phyloP scores from a whole-genome alignment of 1,284 basidiomycete genomes.

The Lentinus polychrous region DNA sequence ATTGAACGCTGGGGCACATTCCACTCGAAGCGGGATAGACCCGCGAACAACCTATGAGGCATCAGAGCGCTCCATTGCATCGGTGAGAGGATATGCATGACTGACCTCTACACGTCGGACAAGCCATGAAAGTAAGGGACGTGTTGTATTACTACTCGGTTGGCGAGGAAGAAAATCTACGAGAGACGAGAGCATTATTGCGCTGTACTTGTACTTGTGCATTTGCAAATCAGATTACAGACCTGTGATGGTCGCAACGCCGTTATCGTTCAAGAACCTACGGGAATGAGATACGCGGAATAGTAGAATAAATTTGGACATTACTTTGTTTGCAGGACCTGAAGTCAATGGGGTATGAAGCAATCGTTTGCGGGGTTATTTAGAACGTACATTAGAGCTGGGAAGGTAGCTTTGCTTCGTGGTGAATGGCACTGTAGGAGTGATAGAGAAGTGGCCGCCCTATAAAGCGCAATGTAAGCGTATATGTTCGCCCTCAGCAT shows the following conservation, averaged over 20 bases:
- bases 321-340: constrained; percentile 77
- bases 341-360: constrained; percentile 4
- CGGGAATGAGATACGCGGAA: neutral
- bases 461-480: constrained; percentile 19
- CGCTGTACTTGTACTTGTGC: neutral
- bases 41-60: constrained; percentile 64
- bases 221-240: constrained; percentile 3
- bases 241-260: constrained; percentile 78
- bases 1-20: constrained; percentile 92
- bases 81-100: neutral
- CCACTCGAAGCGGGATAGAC: constrained; percentile 64
- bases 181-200: neutral
- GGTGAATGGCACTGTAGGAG: constrained; percentile 57
- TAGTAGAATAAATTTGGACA: neutral
- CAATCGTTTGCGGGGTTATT: neutral
- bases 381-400: constrained; percentile 66
- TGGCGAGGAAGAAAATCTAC: constrained; percentile 76
- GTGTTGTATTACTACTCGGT: constrained; percentile 34
- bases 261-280: constrained; percentile 74
- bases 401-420: constrained; percentile 86
- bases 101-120: constrained; percentile 75
- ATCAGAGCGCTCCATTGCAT: neutral
- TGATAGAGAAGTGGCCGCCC: constrained; percentile 91
- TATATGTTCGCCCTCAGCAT: neutral
- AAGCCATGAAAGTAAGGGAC: constrained; percentile 79